Evolutionary conservation across 306 rosid species (phyloP).

Genomic region (Cucurbita ficifolia): DNA sequence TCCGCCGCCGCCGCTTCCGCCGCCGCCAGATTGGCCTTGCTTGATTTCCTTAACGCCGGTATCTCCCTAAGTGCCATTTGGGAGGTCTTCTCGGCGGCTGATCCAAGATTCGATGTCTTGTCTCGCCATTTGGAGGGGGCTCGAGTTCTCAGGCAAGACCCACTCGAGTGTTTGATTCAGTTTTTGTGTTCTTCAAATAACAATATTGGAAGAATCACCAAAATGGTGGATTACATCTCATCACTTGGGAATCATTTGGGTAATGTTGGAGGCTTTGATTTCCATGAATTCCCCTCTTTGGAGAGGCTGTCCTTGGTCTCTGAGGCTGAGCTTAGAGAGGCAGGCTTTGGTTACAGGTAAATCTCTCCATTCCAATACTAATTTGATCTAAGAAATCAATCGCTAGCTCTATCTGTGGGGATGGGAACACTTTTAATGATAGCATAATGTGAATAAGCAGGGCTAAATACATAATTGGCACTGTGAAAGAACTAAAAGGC

Average conservation of each 20-base stretch:
- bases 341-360: conserved; percentile 92
- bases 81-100: conserved; percentile 54
- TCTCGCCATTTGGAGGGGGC: conserved; percentile 52
- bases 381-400: too few species aligned
- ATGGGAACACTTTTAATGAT: background rate
- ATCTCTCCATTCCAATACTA: background rate
- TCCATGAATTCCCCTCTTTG: conserved; percentile 55
- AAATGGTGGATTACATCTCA: conserved; percentile 76
- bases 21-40: conserved; percentile 29
- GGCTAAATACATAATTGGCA: conserved; percentile 66
- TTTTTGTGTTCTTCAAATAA: conserved; percentile 85
- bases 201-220: conserved; percentile 67
- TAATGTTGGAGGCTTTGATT: conserved; percentile 42
- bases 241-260: conserved; percentile 58
- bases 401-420: background rate
- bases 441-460: conserved; percentile 18
- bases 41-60: conserved; percentile 56
- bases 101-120: conserved; percentile 49
- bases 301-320: conserved; percentile 42
- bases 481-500: conserved; percentile 47
- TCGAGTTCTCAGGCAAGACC: conserved; percentile 81
- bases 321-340: conserved; percentile 58
- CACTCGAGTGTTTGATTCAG: conserved; percentile 82
- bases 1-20: conserved; percentile 8
- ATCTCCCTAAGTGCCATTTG: conserved; percentile 51